Conservation (phyloP, 1,139 yeast genomes). For the Scheffersomyces insectosa region DNA sequence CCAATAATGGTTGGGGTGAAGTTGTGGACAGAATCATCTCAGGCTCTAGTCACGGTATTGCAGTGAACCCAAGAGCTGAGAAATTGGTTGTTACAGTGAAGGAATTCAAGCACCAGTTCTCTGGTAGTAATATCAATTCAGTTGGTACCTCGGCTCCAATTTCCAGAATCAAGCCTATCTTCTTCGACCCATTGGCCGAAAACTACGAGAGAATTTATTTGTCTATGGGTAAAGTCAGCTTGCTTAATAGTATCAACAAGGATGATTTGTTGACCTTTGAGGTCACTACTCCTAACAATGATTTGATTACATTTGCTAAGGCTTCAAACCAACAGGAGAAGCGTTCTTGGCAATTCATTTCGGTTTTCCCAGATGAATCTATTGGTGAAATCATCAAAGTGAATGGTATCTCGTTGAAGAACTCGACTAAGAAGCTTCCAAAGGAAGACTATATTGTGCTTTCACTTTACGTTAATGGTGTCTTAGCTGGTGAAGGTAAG, state of each 20-base stretch:
- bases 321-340: slow-evolving; percentile 64
- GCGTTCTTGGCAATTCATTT: slow-evolving; percentile 71
- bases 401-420: slow-evolving; percentile 50
- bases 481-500: slow-evolving; percentile 57
- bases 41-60: slow-evolving; percentile 78
- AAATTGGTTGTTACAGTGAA: slow-evolving; percentile 68
- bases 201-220: slow-evolving; percentile 63
- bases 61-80: slow-evolving; percentile 81
- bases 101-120: slow-evolving; percentile 65
- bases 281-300: slow-evolving; percentile 48
- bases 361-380: slow-evolving; percentile 72
- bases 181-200: slow-evolving; percentile 63
- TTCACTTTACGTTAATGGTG: slow-evolving; percentile 65
- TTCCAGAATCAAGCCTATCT: slow-evolving; percentile 61
- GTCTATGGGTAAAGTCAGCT: slow-evolving; percentile 51
- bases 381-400: slow-evolving; percentile 70
- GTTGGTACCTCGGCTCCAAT: slow-evolving; percentile 51
- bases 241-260: slow-evolving; percentile 31
- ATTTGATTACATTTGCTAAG: slow-evolving; percentile 56
- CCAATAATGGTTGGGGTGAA: slow-evolving; percentile 88
- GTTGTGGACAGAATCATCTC: slow-evolving; percentile 74
- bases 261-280: slow-evolving; percentile 51
- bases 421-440: slow-evolving; percentile 30
- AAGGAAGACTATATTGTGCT: slow-evolving; percentile 58
- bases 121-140: slow-evolving; percentile 35